Evolutionary conservation across 1,139 yeast genomes (phyloP), one percentile per base, ranked within the genome.

Genomic region (Saccharomycopsis phalli): DNA sequence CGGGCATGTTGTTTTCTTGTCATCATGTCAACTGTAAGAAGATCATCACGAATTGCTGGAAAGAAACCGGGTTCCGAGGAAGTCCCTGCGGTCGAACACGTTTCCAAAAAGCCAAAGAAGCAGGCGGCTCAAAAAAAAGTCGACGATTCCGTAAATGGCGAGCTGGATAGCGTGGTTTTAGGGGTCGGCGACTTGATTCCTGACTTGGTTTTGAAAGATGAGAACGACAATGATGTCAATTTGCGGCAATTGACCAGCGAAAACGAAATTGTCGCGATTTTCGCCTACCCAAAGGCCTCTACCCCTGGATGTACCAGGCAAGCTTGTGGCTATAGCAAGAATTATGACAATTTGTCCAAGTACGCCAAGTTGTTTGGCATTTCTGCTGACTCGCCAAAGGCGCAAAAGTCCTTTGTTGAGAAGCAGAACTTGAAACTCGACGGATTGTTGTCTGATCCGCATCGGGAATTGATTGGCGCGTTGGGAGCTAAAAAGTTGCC

Each of bases 231-330:
- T 31, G 68, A 67, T 17, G 67, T 87, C 35, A 62, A 69, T 28
- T 61, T 82, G 50, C 56, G 53, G 21, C 66, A 71, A 14, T 62
- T 69, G 14, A 74, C 78, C 5, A 51, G 60, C 16, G 59, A 67
- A 10, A 61, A 73, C 34, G 70, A 69, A 45, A 67, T 72, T 37
- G 62, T 80, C 51, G 69, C 83, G 38, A 71, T 81, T 32, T 81
- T 81, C 57, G 74, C 95, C 13, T 91, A 87, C 56, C 97, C 98
- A 41, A 81, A 72, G 55, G 98, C 97, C 0, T 77, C 81, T 27
- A 91, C 98, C 0, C 95, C 96, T 1, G 97, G 97, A 2, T 88
- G 97, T 60, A 87, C 93, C 1, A 72, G 87, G 53, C 98, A 91
- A 62, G 96, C 87, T 1, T 73, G 83, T 59, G 96, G 95, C 0